Evolutionary conservation across 2,329 filamentous ascomycete genomes (phyloP), one percentile per base, ranked within the genome.

Genomic region (Allantophomopsis cytisporea): DNA sequence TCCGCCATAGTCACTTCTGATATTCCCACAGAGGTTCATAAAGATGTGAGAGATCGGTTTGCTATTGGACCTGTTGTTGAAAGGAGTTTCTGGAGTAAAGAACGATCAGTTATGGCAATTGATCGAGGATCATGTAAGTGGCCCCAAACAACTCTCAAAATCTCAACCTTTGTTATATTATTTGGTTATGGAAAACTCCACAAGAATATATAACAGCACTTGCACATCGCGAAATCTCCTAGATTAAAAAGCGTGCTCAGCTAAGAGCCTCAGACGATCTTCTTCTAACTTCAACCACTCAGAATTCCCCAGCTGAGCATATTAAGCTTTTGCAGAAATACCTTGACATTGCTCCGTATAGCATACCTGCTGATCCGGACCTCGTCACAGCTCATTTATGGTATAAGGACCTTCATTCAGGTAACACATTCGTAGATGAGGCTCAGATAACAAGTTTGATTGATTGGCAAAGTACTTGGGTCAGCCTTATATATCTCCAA

Each of bases 391-490:
- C 59, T 13, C 52, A 51, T 15, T 41, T 66, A 30, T 63, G 54
- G 57, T 59, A 66, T 49, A 49, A 45, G 23, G 59, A 64, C 47
- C 46, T 64, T 20, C 56, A 59, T 45, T 42, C 55, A 13, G 48
- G 47, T 2, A 65, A 63, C 41, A 47, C 65, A 16, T 64, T 64
- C 42, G 52, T 62, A 21, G 28, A 58, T n/a, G 43, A 52, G 15
- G 47, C 47, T 31, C 47, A 44, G 32, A 56, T 65, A 30, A 56
- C 57, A 7, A 52, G 55, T 38, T 38, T 66, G 5, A 63, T 66
- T 39, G 60, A 66, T 46, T 65, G 61, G 60, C 57, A 65, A 46
- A 52, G 54, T n/a, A 47, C 41, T 7, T 62, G 54, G 47, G 47
- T 49, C 13, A 50, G 38, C 18, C 45, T 40, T 37, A 36, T 49